These are phyloP conservation scores for Phoma sp. DNA, from an alignment of 2,329 filamentous ascomycete species.

Conservation along the genomic window DNA sequence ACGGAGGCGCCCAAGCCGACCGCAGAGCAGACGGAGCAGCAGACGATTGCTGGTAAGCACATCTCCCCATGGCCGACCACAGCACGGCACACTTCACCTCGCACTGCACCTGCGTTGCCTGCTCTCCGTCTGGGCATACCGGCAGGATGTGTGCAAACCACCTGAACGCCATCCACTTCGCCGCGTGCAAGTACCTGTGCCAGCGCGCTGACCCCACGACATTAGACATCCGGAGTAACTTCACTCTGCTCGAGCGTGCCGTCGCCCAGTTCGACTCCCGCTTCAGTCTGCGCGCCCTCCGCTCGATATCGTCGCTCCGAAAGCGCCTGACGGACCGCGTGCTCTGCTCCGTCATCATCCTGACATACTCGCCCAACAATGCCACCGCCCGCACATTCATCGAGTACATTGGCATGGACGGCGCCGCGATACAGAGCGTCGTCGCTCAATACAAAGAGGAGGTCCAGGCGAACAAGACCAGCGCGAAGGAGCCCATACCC, in stretches of 20 bases:
- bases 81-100: conserved; percentile 29
- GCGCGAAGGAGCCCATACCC: conserved; percentile 75
- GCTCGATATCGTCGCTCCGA: conserved; percentile 93
- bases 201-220: conserved; percentile 40
- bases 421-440: conserved; percentile 65
- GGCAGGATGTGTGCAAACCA: conserved; percentile 39
- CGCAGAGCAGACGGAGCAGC: conserved; percentile 49
- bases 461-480: conserved; percentile 62
- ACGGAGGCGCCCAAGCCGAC: conserved; percentile 50
- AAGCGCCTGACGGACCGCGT: conserved; percentile 87
- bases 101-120: conserved; percentile 31
- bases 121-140: conserved; percentile 23
- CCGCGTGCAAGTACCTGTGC: conserved; percentile 36
- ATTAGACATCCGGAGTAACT: conserved; percentile 93
- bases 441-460: conserved; percentile 69
- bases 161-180: conserved; percentile 39
- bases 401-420: conserved; percentile 70
- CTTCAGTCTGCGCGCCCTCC: conserved; percentile 91
- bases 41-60: conserved; percentile 48
- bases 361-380: conserved; percentile 76
- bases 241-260: conserved; percentile 86
- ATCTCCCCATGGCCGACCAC: not conserved
- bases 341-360: conserved; percentile 77
- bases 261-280: conserved; percentile 92
- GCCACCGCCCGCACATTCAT: conserved; percentile 73